phyloP scores from a whole-genome alignment of 2,329 filamentous ascomycete genomes.

The Aureobasidium vineae region DNA sequence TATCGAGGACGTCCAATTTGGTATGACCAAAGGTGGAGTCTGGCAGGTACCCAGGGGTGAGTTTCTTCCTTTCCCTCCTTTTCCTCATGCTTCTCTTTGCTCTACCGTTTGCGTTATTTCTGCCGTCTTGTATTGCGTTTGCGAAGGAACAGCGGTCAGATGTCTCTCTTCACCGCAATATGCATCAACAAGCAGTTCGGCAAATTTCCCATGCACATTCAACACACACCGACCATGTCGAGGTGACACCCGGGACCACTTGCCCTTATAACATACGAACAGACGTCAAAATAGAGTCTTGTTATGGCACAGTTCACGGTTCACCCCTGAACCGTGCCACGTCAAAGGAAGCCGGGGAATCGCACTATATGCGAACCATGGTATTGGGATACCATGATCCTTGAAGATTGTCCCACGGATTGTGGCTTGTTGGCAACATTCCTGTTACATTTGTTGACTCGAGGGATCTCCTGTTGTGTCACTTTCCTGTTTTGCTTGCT shows the following conservation, averaged over 20 bases:
- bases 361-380: slow-evolving; percentile 7
- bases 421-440: neutral
- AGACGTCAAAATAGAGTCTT: slow-evolving; percentile 21
- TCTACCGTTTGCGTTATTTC: neutral
- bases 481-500: neutral
- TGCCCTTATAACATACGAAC: neutral
- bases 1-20: slow-evolving; percentile 72
- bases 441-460: neutral
- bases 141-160: slow-evolving; percentile 7
- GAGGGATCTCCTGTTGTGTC: neutral
- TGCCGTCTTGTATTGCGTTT: neutral
- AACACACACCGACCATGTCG: slow-evolving; percentile 11
- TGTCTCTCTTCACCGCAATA: slow-evolving; percentile 7
- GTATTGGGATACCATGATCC: slow-evolving; percentile 3
- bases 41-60: slow-evolving; percentile 95
- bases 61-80: slow-evolving; percentile 39
- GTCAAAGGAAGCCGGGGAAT: neutral
- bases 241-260: slow-evolving; percentile 11
- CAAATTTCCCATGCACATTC: neutral
- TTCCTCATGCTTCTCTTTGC: slow-evolving; percentile 11
- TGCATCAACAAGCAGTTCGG: neutral
- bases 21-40: slow-evolving; percentile 81
- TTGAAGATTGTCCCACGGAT: neutral
- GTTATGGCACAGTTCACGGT: neutral
- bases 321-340: neutral